phyloP scores from a whole-genome alignment of 2,329 filamentous ascomycete genomes.

The Penicillium sp. region DNA sequence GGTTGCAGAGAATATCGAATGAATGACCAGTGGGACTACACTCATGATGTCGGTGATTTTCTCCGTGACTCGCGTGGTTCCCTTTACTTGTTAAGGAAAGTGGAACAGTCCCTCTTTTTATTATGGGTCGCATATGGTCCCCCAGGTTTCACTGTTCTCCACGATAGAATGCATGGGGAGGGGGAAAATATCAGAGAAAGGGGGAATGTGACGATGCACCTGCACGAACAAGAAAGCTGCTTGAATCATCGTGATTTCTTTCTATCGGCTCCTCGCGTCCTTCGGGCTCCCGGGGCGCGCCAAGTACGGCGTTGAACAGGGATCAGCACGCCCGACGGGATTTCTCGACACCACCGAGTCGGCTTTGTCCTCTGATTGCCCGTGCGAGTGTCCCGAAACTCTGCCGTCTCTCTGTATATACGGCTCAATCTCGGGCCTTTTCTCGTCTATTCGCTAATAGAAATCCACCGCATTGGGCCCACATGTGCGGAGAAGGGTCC shows the following conservation, averaged over 20 bases:
- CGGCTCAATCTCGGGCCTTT: background rate
- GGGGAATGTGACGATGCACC: background rate
- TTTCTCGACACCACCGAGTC: background rate
- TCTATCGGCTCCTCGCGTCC: background rate
- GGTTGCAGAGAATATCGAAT: constrained; percentile 2
- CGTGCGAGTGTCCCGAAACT: background rate
- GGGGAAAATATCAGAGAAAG: background rate
- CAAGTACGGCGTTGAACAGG: background rate
- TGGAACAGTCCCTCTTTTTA: background rate
- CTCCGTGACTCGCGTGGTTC: constrained; percentile 11
- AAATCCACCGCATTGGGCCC: background rate
- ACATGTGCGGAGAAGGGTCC: background rate
- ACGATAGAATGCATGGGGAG: background rate
- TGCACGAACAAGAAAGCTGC: background rate
- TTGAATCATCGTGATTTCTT: background rate
- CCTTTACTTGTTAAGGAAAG: background rate
- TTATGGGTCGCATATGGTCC: background rate
- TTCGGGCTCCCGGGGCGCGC: background rate
- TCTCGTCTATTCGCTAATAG: background rate
- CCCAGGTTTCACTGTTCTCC: constrained; percentile 8
- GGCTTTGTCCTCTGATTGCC: background rate
- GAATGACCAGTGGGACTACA: constrained; percentile 7
- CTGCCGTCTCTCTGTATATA: background rate
- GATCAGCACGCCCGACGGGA: background rate
- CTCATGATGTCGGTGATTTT: constrained; percentile 2